phyloP scores from a whole-genome alignment of 1,284 basidiomycete genomes.

The Mrakiaceae sp. region DNA sequence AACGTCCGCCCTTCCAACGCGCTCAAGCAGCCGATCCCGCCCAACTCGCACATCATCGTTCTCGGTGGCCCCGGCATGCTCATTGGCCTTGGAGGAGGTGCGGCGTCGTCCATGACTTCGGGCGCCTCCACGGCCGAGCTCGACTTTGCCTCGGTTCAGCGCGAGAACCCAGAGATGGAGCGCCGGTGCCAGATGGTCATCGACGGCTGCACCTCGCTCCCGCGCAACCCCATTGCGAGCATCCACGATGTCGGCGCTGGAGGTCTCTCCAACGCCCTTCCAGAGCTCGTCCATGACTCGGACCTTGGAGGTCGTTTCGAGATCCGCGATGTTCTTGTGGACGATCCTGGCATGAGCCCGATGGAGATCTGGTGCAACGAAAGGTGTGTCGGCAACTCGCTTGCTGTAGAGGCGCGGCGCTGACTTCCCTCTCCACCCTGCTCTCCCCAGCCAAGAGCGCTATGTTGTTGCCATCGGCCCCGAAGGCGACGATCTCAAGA shows the following conservation, averaged over 20 bases:
- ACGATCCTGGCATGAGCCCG: slow-evolving; percentile 87
- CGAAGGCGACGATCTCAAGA: slow-evolving; percentile 40
- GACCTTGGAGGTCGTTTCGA: slow-evolving; percentile 85
- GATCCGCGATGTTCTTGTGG: slow-evolving; percentile 83
- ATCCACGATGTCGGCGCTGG: slow-evolving; percentile 99
- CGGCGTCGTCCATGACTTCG: slow-evolving; percentile 83
- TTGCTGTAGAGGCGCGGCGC: background rate
- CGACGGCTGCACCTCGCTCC: slow-evolving; percentile 67
- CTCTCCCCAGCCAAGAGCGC: slow-evolving; percentile 60
- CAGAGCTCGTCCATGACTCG: slow-evolving; percentile 93
- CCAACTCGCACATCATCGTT: slow-evolving; percentile 79
- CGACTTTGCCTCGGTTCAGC: slow-evolving; percentile 94
- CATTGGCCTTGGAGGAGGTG: slow-evolving; percentile 93
- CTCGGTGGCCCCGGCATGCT: slow-evolving; percentile 95
- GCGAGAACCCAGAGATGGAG: slow-evolving; percentile 98
- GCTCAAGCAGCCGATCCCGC: slow-evolving; percentile 58
- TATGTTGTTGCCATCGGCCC: slow-evolving; percentile 83
- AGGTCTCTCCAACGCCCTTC: slow-evolving; percentile 90
- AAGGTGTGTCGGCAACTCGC: slow-evolving; percentile 27
- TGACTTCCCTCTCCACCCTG: background rate
- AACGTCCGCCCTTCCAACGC: slow-evolving; percentile 77
- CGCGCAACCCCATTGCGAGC: slow-evolving; percentile 74
- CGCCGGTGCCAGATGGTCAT: slow-evolving; percentile 95
- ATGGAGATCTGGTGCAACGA: slow-evolving; percentile 99
- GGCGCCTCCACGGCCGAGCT: slow-evolving; percentile 79